phyloP scores from a whole-genome alignment of 106 monocot species.

The Apostasia shenzhenica region DNA sequence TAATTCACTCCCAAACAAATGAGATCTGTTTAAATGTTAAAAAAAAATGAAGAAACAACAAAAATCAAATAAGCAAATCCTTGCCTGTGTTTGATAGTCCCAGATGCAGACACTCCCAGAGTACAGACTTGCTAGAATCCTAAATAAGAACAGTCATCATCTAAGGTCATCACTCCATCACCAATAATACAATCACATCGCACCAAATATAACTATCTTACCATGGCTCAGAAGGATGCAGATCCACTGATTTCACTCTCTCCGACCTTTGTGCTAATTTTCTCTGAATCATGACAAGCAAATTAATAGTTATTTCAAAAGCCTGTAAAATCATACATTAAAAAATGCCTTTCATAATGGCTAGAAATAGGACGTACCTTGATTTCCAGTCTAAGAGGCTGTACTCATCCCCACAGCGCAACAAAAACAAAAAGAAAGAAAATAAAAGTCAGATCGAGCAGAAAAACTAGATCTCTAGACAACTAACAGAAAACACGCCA shows the following conservation, averaged over 20 bases:
- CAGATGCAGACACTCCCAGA: slow-evolving; percentile 92
- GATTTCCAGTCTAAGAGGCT: slow-evolving; percentile 86
- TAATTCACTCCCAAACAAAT: no score
- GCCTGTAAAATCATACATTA: background rate
- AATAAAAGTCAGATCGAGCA: slow-evolving; percentile 3
- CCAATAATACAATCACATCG: background rate
- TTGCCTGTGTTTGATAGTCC: slow-evolving; percentile 84
- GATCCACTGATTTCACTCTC: slow-evolving; percentile 74
- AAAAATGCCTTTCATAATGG: background rate
- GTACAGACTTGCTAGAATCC: slow-evolving; percentile 94
- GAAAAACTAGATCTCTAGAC: background rate
- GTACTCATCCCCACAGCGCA: slow-evolving; percentile 7
- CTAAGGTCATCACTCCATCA: background rate
- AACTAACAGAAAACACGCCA: no score
- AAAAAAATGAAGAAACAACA: background rate
- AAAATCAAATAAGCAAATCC: background rate
- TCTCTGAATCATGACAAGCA: slow-evolving; percentile 28
- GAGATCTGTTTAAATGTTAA: no score
- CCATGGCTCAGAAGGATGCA: slow-evolving; percentile 95
- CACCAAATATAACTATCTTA: slow-evolving; percentile 7
- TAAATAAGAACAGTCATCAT: slow-evolving; percentile 16
- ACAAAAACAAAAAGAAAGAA: slow-evolving; percentile 15
- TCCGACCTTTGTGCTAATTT: slow-evolving; percentile 74
- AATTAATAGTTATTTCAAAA: slow-evolving; percentile 1
- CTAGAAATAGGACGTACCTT: slow-evolving; percentile 34